These are phyloP conservation scores for Schwanniomyces polymorphus DNA, from an alignment of 805 yeast species.

Conservation along the genomic window DNA sequence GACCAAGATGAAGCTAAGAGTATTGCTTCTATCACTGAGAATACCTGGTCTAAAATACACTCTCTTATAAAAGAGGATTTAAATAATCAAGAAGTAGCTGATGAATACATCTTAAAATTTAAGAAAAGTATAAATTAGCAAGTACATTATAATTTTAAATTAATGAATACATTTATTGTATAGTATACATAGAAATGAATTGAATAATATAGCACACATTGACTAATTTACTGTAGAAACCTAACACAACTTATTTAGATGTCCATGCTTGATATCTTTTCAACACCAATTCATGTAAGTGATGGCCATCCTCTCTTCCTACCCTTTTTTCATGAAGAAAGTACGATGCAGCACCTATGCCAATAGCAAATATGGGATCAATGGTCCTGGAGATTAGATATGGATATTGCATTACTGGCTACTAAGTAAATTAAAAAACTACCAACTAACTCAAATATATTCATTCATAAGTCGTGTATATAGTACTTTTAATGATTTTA, in stretches of 20 bases:
- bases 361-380: conserved; percentile 67
- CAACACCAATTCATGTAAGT: conserved; percentile 51
- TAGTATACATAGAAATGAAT: not conserved
- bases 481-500: not conserved
- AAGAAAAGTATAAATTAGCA: conserved; percentile 6
- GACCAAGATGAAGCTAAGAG: not conserved
- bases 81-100: conserved; percentile 22
- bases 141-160: not conserved
- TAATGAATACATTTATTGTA: not conserved
- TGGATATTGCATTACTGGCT: conserved; percentile 35
- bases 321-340: conserved; percentile 61
- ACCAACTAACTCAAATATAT: not conserved
- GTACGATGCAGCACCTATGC: conserved; percentile 63
- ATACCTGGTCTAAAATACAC: conserved; percentile 48
- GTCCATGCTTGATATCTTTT: conserved; percentile 17
- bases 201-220: not conserved
- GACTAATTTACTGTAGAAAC: not conserved
- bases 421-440: not conserved
- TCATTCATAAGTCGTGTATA: not conserved
- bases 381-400: conserved; percentile 51
- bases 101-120: conserved; percentile 17
- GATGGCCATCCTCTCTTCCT: conserved; percentile 59
- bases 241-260: not conserved
- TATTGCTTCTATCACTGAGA: not conserved
- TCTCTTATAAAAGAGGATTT: conserved; percentile 32